These are phyloP conservation scores for Aspergillus niger DNA, from an alignment of 2,329 filamentous ascomycete genomes.

Conservation along the genomic window DNA sequence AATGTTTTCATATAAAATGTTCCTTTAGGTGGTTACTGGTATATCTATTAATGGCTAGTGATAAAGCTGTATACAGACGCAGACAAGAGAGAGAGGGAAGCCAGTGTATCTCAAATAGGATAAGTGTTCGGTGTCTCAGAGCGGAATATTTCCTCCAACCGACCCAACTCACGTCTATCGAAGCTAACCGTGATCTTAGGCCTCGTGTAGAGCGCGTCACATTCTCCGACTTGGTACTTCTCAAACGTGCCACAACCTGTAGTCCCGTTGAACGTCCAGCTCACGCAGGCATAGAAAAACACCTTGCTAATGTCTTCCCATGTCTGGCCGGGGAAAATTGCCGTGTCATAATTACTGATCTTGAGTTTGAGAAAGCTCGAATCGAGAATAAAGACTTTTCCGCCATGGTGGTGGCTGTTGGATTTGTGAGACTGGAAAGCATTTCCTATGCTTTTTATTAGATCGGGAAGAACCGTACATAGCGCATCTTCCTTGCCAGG, in stretches of 20 bases:
- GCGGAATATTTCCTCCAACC: slow-evolving; percentile 18
- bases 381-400: slow-evolving; percentile 39
- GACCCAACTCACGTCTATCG: slow-evolving; percentile 28
- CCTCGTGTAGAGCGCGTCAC: not conserved
- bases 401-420: slow-evolving; percentile 15
- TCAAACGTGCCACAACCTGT: slow-evolving; percentile 4
- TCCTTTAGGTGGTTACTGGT: too few relatives aligned
- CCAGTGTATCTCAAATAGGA: not conserved
- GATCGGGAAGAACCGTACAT: slow-evolving; percentile 32
- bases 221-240: not conserved
- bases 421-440: slow-evolving; percentile 3
- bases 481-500: slow-evolving; percentile 6
- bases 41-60: too few relatives aligned
- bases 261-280: slow-evolving; percentile 21
- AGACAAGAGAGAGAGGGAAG: not conserved
- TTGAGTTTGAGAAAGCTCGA: slow-evolving; percentile 24
- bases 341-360: slow-evolving; percentile 17
- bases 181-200: slow-evolving; percentile 28
- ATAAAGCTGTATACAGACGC: not conserved
- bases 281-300: slow-evolving; percentile 39
- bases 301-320: slow-evolving; percentile 32
- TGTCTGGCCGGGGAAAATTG: slow-evolving; percentile 27
- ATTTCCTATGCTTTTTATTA: slow-evolving; percentile 22
- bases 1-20: not conserved
- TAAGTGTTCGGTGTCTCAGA: not conserved